phyloP scores from a whole-genome alignment of 495 filamentous ascomycete species.

The Glonium stellatum region DNA sequence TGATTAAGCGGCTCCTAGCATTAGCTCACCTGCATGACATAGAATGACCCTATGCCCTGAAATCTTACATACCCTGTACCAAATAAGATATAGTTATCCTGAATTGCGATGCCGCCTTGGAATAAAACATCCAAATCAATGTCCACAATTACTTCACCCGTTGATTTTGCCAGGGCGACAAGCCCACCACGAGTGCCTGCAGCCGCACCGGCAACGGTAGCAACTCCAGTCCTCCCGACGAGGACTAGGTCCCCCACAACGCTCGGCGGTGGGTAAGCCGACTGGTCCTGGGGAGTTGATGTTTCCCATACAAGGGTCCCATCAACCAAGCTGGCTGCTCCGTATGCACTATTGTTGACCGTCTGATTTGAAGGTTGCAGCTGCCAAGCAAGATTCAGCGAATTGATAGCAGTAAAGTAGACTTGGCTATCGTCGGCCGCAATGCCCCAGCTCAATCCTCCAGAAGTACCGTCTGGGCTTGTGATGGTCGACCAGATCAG shows the following conservation, averaged over 20 bases:
- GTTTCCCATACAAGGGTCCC: slow-evolving; percentile 34
- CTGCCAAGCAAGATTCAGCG: slow-evolving; percentile 11
- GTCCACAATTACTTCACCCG: slow-evolving; percentile 2
- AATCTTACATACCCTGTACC: slow-evolving; percentile 13
- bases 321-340: slow-evolving; percentile 30
- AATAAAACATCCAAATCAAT: not conserved
- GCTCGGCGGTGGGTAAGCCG: slow-evolving; percentile 24
- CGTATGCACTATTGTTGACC: slow-evolving; percentile 32
- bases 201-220: not conserved
- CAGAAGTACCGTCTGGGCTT: slow-evolving; percentile 26
- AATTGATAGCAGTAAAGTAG: slow-evolving; percentile 38
- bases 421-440: slow-evolving; percentile 34
- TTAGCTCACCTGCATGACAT: slow-evolving; percentile 8
- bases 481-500: slow-evolving; percentile 33
- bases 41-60: slow-evolving; percentile 2
- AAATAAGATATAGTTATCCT: slow-evolving; percentile 16
- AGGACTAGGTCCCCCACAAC: slow-evolving; percentile 34
- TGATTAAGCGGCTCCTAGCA: no score
- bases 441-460: slow-evolving; percentile 39
- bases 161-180: slow-evolving; percentile 6
- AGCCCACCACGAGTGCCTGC: not conserved
- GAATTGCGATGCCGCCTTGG: slow-evolving; percentile 13
- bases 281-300: slow-evolving; percentile 6
- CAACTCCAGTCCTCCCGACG: not conserved
- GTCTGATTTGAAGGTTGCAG: slow-evolving; percentile 20